Base-by-base conservation (phyloP, 345 rosid species). In the Populus euphratica region DNA sequence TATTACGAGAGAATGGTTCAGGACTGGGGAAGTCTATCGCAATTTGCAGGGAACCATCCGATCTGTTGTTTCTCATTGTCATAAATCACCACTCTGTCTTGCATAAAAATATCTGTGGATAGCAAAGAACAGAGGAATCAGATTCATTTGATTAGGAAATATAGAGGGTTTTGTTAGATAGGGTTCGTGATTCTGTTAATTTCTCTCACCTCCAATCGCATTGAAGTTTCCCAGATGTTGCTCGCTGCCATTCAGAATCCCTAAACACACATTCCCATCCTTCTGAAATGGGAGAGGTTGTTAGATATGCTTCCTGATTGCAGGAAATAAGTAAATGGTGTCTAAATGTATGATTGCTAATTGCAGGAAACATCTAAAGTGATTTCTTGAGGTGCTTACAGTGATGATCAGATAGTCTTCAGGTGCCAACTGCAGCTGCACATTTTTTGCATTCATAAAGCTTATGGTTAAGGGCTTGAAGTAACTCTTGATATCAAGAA, bases 401-500 rank as follows among this genome's bases (percentile, higher is more conserved):
- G 98, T 84, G 82, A 93, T 79, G 23, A 95, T 85, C 70, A 95
- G 97, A 80, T 91, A 95, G 6, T 90, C 82, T 76, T 89, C 97
- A 0, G 98, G 97, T 63, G 86, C 88, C 61, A 92, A 39, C 43
- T 86, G 86, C 82, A 91, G 77, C 83, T 87, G 92, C 80, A 75
- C 83, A 20, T 85, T 86, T 83, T 85, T 86, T 68, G 81, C 75
- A 31, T 76, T 84, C 44, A 78, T 76, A 77, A 96, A 96, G 77
- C 78, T 84, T 70, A 96, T 72, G 6, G 68, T 75, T 31, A 93
- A 68, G 54, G 91, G 86, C 83, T 86, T 89, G 90, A 91, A 94
- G 82, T 90, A 79, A 67, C 76, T 74, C 82, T 83, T 87, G 63
- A 87, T 88, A 17, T 90, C 94, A 77, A 31, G 3, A 25, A 88